These are phyloP conservation scores for Phytopythium oedochilum DNA, from an alignment of 352 stramenopile species.

Conservation along the genomic window DNA sequence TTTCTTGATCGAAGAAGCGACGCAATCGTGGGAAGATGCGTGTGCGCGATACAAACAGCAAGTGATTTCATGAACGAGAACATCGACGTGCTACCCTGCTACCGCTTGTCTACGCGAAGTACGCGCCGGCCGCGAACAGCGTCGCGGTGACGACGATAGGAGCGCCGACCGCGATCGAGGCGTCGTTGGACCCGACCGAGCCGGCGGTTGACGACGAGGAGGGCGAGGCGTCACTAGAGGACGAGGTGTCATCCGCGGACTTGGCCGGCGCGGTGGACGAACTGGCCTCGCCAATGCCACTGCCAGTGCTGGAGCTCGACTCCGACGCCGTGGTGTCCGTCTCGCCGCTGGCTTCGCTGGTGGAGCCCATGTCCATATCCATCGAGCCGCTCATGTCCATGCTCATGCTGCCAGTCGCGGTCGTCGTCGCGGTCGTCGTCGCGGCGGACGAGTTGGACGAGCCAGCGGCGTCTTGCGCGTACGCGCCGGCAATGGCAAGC, in stretches of 20 bases:
- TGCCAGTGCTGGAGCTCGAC: not conserved
- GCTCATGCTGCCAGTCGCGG: no score
- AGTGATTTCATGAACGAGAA: no score
- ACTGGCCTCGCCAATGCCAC: not conserved
- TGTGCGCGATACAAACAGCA: no score
- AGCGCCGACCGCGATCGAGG: not conserved
- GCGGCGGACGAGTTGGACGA: no score
- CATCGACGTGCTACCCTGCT: no score
- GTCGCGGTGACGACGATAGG: not conserved
- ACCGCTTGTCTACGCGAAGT: not conserved
- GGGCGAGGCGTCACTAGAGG: no score
- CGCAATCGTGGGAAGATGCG: no score
- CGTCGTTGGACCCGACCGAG: slow-evolving; percentile 5
- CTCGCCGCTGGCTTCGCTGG: not conserved
- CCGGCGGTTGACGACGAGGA: not conserved
- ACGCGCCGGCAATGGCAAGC: no score
- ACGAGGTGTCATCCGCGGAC: not conserved
- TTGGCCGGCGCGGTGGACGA: not conserved
- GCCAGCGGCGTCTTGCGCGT: no score
- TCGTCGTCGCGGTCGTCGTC: not conserved
- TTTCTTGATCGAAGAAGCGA: no score
- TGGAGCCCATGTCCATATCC: not conserved
- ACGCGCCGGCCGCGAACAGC: slow-evolving; percentile 1
- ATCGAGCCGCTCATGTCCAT: not conserved
- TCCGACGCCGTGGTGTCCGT: no score